Evolutionary conservation across 139 green algal genomes (phyloP).

Genomic region (Micractinium sp.): DNA sequence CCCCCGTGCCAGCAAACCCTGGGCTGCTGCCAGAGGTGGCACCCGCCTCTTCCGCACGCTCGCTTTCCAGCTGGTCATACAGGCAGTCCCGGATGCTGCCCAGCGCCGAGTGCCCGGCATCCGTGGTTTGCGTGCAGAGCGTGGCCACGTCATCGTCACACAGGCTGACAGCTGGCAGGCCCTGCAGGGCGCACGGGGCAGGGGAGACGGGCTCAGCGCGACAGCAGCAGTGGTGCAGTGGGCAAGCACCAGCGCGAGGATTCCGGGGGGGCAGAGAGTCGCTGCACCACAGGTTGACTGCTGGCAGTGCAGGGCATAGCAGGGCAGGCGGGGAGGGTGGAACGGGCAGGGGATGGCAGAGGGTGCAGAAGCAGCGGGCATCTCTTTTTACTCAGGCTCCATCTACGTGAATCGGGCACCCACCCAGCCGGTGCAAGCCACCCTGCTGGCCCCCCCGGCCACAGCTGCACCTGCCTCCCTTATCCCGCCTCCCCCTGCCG

Average conservation of each 20-base stretch:
- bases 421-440: too few relatives aligned
- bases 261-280: too few relatives aligned
- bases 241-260: too few relatives aligned
- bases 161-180: not conserved
- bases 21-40: too few relatives aligned
- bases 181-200: not conserved
- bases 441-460: too few relatives aligned
- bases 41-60: not conserved
- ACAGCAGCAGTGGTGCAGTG: not conserved
- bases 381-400: too few relatives aligned
- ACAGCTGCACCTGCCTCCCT: not conserved
- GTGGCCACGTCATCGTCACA: not conserved
- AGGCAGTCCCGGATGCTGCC: not conserved
- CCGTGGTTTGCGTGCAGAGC: not conserved
- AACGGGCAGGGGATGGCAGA: too few relatives aligned
- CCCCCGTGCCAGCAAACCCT: not conserved
- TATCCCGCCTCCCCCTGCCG: not conserved
- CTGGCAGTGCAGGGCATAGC: too few relatives aligned
- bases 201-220: not conserved
- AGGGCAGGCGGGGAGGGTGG: too few relatives aligned
- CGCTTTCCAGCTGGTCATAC: not conserved
- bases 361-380: too few relatives aligned
- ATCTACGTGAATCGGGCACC: too few relatives aligned
- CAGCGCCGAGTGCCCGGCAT: not conserved
- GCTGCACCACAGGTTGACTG: not conserved